phyloP scores from a whole-genome alignment of 2,329 filamentous ascomycete species.

The Cladosporium sphaerospermum region DNA sequence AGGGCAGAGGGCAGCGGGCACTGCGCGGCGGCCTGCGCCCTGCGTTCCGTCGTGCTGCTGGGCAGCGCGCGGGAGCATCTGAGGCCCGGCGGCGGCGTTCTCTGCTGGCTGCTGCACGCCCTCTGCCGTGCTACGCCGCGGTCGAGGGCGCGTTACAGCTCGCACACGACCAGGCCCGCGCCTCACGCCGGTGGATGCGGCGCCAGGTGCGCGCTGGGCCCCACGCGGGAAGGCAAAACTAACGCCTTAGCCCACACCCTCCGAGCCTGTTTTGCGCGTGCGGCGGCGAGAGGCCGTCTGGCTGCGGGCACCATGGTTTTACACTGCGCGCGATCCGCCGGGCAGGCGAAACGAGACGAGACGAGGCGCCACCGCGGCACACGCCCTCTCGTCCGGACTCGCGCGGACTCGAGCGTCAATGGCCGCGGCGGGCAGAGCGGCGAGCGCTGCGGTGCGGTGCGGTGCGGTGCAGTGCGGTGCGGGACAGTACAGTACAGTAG shows the following conservation, averaged over 20 bases:
- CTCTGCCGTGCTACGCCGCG: not conserved
- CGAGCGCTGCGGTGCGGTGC: too few species aligned
- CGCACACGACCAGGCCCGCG: not conserved
- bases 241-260: not conserved
- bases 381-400: not conserved
- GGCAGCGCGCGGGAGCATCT: not conserved
- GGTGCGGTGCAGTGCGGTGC: not conserved
- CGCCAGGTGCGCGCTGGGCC: not conserved
- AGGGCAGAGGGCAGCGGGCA: not conserved
- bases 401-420: not conserved
- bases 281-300: conserved; percentile 1
- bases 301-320: not conserved
- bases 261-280: not conserved
- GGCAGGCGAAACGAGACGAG: not conserved
- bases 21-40: too few species aligned
- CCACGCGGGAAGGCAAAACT: conserved; percentile 6
- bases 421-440: not conserved
- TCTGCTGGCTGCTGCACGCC: not conserved
- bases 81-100: not conserved
- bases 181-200: conserved; percentile 3
- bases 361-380: not conserved
- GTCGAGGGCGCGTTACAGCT: not conserved
- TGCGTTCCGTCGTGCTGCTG: too few species aligned
- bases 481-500: not conserved
- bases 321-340: not conserved